phyloP scores from a whole-genome alignment of 495 filamentous ascomycete species.

The Jackrogersella multiformis region DNA sequence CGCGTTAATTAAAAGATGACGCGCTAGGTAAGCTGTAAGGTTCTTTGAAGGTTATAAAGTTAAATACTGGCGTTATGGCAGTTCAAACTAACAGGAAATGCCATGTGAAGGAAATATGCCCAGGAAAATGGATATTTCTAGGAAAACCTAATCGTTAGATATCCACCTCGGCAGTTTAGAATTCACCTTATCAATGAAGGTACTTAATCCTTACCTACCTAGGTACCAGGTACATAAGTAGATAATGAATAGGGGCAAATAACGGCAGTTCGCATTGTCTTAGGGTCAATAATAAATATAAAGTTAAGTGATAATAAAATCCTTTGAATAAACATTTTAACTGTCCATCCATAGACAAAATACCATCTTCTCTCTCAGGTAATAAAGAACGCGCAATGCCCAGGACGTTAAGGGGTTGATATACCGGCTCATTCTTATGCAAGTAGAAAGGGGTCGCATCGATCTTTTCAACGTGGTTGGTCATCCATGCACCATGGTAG shows the following conservation, averaged over 20 bases:
- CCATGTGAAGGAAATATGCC: constrained; percentile 1
- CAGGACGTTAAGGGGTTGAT: constrained; percentile 9
- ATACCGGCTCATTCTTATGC: constrained; percentile 8
- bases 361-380: no score
- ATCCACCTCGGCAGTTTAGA: not conserved
- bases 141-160: constrained; percentile 14
- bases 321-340: no score
- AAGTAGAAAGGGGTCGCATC: constrained; percentile 28
- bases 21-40: not conserved
- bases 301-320: no score
- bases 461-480: constrained; percentile 3
- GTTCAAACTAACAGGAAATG: not conserved
- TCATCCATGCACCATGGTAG: no score
- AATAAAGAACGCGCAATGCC: constrained; percentile 4
- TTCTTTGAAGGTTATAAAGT: not conserved
- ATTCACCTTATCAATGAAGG: no score
- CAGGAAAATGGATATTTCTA: not conserved
- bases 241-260: no score
- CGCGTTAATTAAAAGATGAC: not conserved
- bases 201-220: no score
- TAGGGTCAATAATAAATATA: no score
- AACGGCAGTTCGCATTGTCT: not conserved
- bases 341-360: no score
- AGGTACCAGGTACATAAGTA: no score
- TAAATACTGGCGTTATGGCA: not conserved